Percentiles rank a stretch among this genome's conserved stretches.
These are phyloP conservation scores for Eimeria tenella DNA, from an alignment of 169 alveolate species.

Conservation along the genomic window DNA sequence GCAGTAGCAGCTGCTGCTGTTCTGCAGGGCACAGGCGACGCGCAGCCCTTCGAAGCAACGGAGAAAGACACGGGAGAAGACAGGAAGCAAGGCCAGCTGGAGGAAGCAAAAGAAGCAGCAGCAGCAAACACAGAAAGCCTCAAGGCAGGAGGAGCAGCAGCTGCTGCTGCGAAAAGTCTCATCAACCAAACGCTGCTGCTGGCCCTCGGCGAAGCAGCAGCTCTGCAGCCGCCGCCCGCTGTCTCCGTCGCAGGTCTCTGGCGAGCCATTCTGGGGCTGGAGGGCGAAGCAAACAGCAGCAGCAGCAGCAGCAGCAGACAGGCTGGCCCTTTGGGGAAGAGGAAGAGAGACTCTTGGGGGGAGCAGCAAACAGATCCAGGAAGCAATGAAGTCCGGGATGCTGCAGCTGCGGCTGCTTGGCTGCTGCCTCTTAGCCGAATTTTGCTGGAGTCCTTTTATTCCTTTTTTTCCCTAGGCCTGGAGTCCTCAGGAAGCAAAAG, in stretches of 20 bases:
- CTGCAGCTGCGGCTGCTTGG: slow-evolving; percentile 31
- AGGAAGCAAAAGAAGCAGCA: neutral
- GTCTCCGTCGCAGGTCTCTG: slow-evolving; percentile 10
- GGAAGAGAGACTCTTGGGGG: neutral
- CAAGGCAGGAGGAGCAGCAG: neutral
- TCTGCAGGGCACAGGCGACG: neutral
- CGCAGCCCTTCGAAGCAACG: neutral
- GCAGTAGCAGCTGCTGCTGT: neutral
- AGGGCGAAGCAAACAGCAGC: slow-evolving; percentile 4
- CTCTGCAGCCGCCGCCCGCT: neutral
- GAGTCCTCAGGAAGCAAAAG: slow-evolving; percentile 2
- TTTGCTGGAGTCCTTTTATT: neutral
- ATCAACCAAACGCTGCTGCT: neutral
- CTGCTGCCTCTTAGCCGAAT: neutral
- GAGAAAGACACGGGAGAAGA: neutral
- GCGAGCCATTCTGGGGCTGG: neutral
- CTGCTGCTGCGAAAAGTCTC: neutral
- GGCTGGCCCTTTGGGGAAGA: neutral
- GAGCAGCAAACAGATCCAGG: neutral
- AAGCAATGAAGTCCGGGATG: neutral
- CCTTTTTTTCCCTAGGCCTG: neutral
- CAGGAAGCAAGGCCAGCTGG: neutral
- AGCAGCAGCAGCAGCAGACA: neutral
- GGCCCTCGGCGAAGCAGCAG: neutral
- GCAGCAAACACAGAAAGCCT: neutral